phyloP scores from a whole-genome alignment of 2,329 filamentous ascomycete species.

The Penicillium freii region DNA sequence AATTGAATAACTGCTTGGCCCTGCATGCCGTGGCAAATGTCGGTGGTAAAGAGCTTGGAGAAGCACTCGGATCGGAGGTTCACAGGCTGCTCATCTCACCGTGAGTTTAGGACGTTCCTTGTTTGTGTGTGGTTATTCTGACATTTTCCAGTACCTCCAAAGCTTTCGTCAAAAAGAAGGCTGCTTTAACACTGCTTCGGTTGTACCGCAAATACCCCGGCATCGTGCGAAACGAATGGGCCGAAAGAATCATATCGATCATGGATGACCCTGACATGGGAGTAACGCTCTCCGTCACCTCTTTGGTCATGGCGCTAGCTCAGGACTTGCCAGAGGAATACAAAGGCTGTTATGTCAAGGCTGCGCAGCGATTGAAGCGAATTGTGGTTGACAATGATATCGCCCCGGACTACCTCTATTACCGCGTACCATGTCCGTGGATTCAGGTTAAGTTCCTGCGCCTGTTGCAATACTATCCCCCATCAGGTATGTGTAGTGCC shows the following conservation, averaged over 20 bases:
- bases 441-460: conserved; percentile 92
- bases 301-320: conserved; percentile 87
- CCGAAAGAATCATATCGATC: conserved; percentile 94
- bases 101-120: conserved; percentile 52
- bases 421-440: conserved; percentile 99
- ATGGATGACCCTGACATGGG: conserved; percentile 97
- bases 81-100: conserved; percentile 92
- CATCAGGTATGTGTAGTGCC: conserved; percentile 64
- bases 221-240: conserved; percentile 95
- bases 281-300: conserved; percentile 92
- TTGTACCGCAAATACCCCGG: conserved; percentile 91
- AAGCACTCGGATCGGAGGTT: conserved; percentile 86
- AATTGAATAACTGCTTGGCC: conserved; percentile 94
- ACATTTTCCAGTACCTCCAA: conserved; percentile 67
- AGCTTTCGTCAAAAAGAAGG: conserved; percentile 99
- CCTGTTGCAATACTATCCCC: conserved; percentile 91
- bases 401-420: conserved; percentile 90
- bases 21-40: conserved; percentile 98
- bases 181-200: conserved; percentile 85
- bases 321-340: conserved; percentile 95
- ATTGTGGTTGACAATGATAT: conserved; percentile 90
- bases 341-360: conserved; percentile 90
- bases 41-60: conserved; percentile 93
- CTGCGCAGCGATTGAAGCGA: conserved; percentile 81
- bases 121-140: conserved; percentile 37